A percentile compares a stretch with the other conserved stretches of the same genome.
Evolutionary conservation across 2,329 filamentous ascomycete genomes (phyloP).

Genomic region (Cladobotryum protrusum): DNA sequence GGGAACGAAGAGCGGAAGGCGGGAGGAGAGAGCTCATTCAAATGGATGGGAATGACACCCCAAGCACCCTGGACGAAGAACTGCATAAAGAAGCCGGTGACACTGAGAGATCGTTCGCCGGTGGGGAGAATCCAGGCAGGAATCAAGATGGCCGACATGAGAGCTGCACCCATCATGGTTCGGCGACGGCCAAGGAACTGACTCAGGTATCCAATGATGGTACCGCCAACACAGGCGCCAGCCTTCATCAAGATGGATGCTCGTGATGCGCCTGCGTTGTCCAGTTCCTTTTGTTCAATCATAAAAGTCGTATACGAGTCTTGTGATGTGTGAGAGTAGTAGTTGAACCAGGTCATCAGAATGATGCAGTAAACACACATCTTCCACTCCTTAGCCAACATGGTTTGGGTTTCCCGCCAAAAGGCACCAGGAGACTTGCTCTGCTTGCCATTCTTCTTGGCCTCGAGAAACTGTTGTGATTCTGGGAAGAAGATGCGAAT

Average conservation of each 20-base stretch:
- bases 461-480: conserved; percentile 67
- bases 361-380: conserved; percentile 72
- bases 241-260: conserved; percentile 78
- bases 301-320: conserved; percentile 80
- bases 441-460: conserved; percentile 54
- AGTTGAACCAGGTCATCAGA: conserved; percentile 72
- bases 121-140: conserved; percentile 65
- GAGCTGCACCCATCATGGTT: conserved; percentile 54
- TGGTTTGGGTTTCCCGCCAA: conserved; percentile 61
- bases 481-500: conserved; percentile 65
- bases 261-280: conserved; percentile 58
- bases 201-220: conserved; percentile 65
- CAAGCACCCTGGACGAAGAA: conserved; percentile 62
- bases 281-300: conserved; percentile 63
- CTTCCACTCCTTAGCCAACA: conserved; percentile 66
- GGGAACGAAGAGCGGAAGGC: conserved; percentile 67
- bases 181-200: conserved; percentile 70
- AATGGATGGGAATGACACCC: conserved; percentile 65
- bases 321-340: conserved; percentile 72
- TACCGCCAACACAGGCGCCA: conserved; percentile 68
- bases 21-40: conserved; percentile 66
- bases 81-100: conserved; percentile 62
- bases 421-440: conserved; percentile 45
- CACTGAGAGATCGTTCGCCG: conserved; percentile 54
- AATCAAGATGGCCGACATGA: conserved; percentile 57